Percentiles rank a stretch among this genome's conserved stretches.
phyloP scores from a whole-genome alignment of 441 rosid genomes.

The Melastoma candidum region DNA sequence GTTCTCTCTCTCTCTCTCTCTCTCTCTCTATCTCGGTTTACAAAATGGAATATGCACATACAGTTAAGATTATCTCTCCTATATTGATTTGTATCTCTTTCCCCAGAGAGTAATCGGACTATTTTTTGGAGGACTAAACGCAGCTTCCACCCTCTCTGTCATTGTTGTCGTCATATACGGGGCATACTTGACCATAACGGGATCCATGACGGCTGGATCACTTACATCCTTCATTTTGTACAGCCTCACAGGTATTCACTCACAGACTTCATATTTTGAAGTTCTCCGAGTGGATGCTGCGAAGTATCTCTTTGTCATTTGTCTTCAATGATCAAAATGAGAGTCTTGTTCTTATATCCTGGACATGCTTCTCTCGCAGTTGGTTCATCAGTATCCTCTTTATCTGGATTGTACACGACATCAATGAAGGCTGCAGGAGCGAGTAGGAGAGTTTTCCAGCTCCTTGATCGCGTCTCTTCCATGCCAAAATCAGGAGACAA shows the following conservation, averaged over 20 bases:
- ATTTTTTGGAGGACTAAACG: slow-evolving; percentile 80
- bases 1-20: slow-evolving; percentile 2
- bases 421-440: slow-evolving; percentile 99
- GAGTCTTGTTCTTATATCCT: neutral
- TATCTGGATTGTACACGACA: slow-evolving; percentile 74
- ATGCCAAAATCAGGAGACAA: slow-evolving; percentile 72
- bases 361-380: slow-evolving; percentile 39
- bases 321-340: neutral
- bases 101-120: slow-evolving; percentile 65
- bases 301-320: neutral
- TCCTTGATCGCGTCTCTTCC: slow-evolving; percentile 73
- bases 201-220: slow-evolving; percentile 74
- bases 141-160: slow-evolving; percentile 82
- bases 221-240: slow-evolving; percentile 96
- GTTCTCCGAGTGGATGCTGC: neutral
- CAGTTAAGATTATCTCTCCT: neutral
- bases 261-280: neutral
- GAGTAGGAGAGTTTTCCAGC: slow-evolving; percentile 89
- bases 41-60: too few relatives aligned
- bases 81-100: slow-evolving; percentile 9
- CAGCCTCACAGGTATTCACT: slow-evolving; percentile 67
- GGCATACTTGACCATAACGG: slow-evolving; percentile 73
- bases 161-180: slow-evolving; percentile 83
- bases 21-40: neutral
- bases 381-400: slow-evolving; percentile 70